Conservation (phyloP, 805 yeast species). For the Zygoascus biomembranicola region DNA sequence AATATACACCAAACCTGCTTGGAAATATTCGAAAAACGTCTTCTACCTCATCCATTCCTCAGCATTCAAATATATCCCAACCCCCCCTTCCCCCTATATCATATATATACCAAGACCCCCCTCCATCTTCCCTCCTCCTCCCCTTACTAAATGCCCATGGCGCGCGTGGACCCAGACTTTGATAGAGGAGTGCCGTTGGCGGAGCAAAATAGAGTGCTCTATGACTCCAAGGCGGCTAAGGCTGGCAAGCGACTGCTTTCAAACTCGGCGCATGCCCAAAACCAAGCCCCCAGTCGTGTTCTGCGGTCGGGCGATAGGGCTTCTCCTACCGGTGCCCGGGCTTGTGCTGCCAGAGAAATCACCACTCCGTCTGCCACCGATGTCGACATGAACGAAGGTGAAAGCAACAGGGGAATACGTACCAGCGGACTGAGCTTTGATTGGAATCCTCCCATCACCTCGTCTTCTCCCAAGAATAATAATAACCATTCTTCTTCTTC, state of each 20-base stretch:
- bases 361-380: neutral
- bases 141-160: neutral
- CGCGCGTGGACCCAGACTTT: neutral
- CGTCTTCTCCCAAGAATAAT: neutral
- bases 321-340: neutral
- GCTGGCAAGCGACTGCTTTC: neutral
- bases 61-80: too few relatives aligned
- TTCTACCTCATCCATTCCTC: too few relatives aligned
- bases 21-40: too few relatives aligned
- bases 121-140: too few relatives aligned
- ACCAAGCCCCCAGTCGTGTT: neutral
- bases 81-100: too few relatives aligned
- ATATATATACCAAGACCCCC: too few relatives aligned
- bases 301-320: neutral
- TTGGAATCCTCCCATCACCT: neutral
- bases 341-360: neutral
- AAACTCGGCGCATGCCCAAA: neutral
- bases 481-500: too few relatives aligned
- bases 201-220: neutral
- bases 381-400: neutral
- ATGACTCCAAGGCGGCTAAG: neutral
- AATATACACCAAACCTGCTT: too few relatives aligned
- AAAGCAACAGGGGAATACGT: neutral
- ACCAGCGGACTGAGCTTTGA: neutral
- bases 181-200: neutral